Base-by-base conservation (phyloP, 768 basidiomycete genomes). In the Sarcodon aspratus region DNA sequence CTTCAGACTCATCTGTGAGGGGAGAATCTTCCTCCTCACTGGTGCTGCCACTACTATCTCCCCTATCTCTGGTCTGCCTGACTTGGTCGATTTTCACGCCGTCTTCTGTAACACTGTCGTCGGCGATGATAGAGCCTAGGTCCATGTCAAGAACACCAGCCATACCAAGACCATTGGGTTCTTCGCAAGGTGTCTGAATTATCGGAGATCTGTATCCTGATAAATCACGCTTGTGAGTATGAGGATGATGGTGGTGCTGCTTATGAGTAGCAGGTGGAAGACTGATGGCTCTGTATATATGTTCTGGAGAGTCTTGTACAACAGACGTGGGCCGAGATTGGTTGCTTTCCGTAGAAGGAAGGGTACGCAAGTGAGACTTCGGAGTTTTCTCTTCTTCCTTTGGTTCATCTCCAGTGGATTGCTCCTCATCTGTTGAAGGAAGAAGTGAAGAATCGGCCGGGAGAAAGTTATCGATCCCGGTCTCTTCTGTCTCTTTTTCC, bases 221-320 rank as follows among this genome's bases (percentile, higher is more conserved):
- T 13, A 11, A 15, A 1, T 42, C 40, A 17, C 40, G 40, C 13
- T 42, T 42, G 13, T 42, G 7, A 42, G 33, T 50, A 9, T 37
- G 47, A 27, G 32, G 48, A 36, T 52, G 61, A 36, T 64, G 62
- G 33, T 62, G 61, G 37, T 66, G 61, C 34, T 61, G 61, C 34
- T 61, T 59, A 36, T 55, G 51, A 21, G 54, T 44, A n/a, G 57
- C 54, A 5, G 67, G 61, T 33, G 69, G 68, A 44, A 72, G 58
- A 21, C 49, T 64, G 32, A 67, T 57, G n/a, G 65, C 66, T 8
- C 57, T 56, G 13, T 59, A 60, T 38, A 68, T 53, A 54, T 68
- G 67, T 50, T 62, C 55, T 10, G 45, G 5, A 35, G 49, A 7
- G 49, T 31, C 47, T 50, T 46, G 33, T 36, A 27, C 17, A 44